Percentiles rank a stretch among this genome's conserved stretches.
phyloP scores from a whole-genome alignment of 495 filamentous ascomycete genomes.

The Aspergillus coremiiformis region DNA sequence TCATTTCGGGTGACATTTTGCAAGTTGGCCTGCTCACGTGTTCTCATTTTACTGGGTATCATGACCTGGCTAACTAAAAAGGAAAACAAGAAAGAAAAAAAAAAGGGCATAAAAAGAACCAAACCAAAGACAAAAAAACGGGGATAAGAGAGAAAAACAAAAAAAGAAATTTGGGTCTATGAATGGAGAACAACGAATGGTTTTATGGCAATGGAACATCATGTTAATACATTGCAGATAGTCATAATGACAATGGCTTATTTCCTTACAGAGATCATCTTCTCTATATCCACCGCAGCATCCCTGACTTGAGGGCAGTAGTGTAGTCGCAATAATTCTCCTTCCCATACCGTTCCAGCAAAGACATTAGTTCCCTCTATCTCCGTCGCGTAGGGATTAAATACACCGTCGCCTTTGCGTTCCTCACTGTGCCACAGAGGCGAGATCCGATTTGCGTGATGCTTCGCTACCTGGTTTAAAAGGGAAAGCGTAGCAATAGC shows the following conservation, averaged over 20 bases:
- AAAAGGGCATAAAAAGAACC: not conserved
- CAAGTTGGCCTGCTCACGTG: not conserved
- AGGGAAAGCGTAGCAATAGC: constrained; percentile 67
- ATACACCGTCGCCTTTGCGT: constrained; percentile 73
- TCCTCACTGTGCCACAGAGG: constrained; percentile 83
- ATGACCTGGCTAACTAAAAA: not conserved
- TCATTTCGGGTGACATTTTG: not conserved
- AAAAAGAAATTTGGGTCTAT: not conserved
- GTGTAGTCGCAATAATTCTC: constrained; percentile 75
- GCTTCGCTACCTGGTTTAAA: constrained; percentile 64
- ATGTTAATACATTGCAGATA: not conserved
- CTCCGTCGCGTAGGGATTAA: constrained; percentile 46
- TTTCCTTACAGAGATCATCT: constrained; percentile 38
- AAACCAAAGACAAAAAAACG: too few species aligned
- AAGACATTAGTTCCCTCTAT: constrained; percentile 83
- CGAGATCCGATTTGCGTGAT: constrained; percentile 60
- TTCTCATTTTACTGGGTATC: not conserved
- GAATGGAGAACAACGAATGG: not conserved
- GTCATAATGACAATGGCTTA: constrained; percentile 12
- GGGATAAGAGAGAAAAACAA: too few species aligned
- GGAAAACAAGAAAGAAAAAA: not conserved
- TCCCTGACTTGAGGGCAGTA: constrained; percentile 81
- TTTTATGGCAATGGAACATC: not conserved
- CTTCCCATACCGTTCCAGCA: constrained; percentile 87
- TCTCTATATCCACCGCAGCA: constrained; percentile 64